These are phyloP conservation scores for Phlebiopsis gigantea DNA, from an alignment of 768 basidiomycete species.

Conservation along the genomic window DNA sequence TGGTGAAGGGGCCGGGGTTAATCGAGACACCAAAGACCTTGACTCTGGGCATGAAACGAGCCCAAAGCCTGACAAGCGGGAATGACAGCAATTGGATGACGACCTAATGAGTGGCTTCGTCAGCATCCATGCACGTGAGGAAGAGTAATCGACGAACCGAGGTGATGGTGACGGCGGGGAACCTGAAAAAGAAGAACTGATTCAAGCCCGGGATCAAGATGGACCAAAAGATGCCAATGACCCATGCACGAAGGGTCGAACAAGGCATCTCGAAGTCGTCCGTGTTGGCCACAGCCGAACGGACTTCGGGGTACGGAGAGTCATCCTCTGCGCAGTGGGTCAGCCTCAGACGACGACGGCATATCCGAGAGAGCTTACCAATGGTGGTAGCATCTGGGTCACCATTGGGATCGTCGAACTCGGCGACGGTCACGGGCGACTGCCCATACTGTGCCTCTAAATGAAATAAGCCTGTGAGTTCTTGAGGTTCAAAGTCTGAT, in stretches of 20 bases:
- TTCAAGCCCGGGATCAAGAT: slow-evolving; percentile 45
- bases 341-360: too few relatives aligned
- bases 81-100: slow-evolving; percentile 70
- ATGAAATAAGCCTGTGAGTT: neutral
- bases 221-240: slow-evolving; percentile 68
- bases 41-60: slow-evolving; percentile 48
- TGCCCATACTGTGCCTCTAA: neutral
- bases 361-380: slow-evolving; percentile 10
- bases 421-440: slow-evolving; percentile 13
- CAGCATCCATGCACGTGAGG: neutral
- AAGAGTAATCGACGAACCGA: slow-evolving; percentile 7
- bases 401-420: slow-evolving; percentile 31
- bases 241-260: slow-evolving; percentile 63
- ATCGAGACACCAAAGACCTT: slow-evolving; percentile 52
- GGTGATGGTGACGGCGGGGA: slow-evolving; percentile 31
- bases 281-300: slow-evolving; percentile 68
- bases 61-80: slow-evolving; percentile 64
- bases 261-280: slow-evolving; percentile 66
- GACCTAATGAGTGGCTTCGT: slow-evolving; percentile 30
- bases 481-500: neutral
- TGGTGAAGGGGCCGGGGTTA: slow-evolving; percentile 72
- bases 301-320: slow-evolving; percentile 81
- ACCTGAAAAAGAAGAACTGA: slow-evolving; percentile 48
- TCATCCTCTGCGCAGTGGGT: slow-evolving; percentile 45
- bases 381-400: slow-evolving; percentile 22